These are phyloP conservation scores for Lonicera japonica DNA, from an alignment of 129 eudicot genomes.

Conservation along the genomic window DNA sequence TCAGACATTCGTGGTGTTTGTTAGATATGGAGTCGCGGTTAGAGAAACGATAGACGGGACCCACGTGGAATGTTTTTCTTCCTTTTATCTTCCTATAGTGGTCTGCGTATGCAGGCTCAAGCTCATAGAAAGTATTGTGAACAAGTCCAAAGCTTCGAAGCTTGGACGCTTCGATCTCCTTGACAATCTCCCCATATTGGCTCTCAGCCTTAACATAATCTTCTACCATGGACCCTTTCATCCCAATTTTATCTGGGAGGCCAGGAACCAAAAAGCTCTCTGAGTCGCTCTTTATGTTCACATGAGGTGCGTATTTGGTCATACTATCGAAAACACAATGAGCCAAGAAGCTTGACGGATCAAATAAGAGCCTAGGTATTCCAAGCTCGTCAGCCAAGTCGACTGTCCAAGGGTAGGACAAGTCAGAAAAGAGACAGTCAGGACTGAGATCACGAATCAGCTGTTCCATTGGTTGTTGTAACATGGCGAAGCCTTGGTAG, in stretches of 20 bases:
- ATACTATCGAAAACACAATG: slow-evolving; percentile 22
- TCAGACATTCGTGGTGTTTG: slow-evolving; percentile 5
- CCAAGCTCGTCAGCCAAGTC: slow-evolving; percentile 32
- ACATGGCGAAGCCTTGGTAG: slow-evolving; percentile 10
- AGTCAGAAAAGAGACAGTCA: slow-evolving; percentile 37
- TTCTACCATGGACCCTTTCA: slow-evolving; percentile 30
- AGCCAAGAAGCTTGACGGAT: slow-evolving; percentile 16
- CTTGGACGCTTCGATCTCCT: slow-evolving; percentile 15
- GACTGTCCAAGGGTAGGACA: slow-evolving; percentile 47
- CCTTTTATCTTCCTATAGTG: slow-evolving; percentile 17
- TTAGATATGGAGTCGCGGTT: neutral
- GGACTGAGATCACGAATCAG: slow-evolving; percentile 20
- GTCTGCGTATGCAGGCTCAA: slow-evolving; percentile 41
- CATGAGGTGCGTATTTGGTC: slow-evolving; percentile 20
- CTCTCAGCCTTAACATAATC: slow-evolving; percentile 2
- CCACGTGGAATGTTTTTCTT: slow-evolving; percentile 26
- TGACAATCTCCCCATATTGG: neutral
- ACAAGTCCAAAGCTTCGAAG: slow-evolving; percentile 35
- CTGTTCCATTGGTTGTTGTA: slow-evolving; percentile 22
- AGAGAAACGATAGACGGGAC: slow-evolving; percentile 28
- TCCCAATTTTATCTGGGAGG: slow-evolving; percentile 29
- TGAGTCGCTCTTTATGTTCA: slow-evolving; percentile 14
- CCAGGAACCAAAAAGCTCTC: slow-evolving; percentile 29
- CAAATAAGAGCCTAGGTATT: slow-evolving; percentile 37
- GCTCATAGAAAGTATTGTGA: slow-evolving; percentile 34